Base-by-base conservation (phyloP, 768 basidiomycete species). In the Fomitopsis serialis region DNA sequence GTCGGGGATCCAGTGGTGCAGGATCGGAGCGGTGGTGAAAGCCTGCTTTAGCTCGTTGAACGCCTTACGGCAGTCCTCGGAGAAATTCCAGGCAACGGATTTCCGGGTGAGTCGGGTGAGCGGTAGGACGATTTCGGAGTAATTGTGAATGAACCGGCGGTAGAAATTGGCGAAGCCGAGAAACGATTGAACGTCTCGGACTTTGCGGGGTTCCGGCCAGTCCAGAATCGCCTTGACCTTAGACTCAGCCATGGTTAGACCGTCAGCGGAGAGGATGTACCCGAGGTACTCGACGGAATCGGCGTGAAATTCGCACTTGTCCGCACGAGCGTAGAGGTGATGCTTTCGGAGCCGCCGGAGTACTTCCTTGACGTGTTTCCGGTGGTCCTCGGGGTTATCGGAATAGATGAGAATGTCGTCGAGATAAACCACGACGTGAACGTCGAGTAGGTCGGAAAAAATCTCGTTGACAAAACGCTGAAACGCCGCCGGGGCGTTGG, bases 231-330 rank as follows among this genome's bases (percentile, higher is more conserved):
- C 61, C 6, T 68, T 43, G 23, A 80, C 56, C 61, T 80, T 81
- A 12, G 54, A 58, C 1, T 64, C 62, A 48, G 72, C 67, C 74
- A 79, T 78, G 17, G 36, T 29, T 36, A 77, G 56, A 22, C 65
- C 62, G 8, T 65, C 57, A 4, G 60, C 53, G 12, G 54, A 42
- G 48, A 78, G 58, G 37, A 77, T 57, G 54, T 70, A 72, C 3
- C 78, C 73, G 1, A 78, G 66, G 61, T 72, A 78, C 46, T 74
- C 69, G 10, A 78, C 70, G 17, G 65, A 52, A 5, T 62, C 36
- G 7, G 59, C 56, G 58, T 74, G 62, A 52, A 75, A 78, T 46
- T 70, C 63, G 45, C 66, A 71, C 54, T 72, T 72, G n/a, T 64
- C 51, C 3, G 63, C 48, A 23, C 67, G 66, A 22, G 55, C 63